A percentile compares a stretch with the other conserved stretches of the same genome.
Evolutionary conservation across 1,284 basidiomycete genomes (phyloP).

Genomic region (Apiotrichum veenhuisii): DNA sequence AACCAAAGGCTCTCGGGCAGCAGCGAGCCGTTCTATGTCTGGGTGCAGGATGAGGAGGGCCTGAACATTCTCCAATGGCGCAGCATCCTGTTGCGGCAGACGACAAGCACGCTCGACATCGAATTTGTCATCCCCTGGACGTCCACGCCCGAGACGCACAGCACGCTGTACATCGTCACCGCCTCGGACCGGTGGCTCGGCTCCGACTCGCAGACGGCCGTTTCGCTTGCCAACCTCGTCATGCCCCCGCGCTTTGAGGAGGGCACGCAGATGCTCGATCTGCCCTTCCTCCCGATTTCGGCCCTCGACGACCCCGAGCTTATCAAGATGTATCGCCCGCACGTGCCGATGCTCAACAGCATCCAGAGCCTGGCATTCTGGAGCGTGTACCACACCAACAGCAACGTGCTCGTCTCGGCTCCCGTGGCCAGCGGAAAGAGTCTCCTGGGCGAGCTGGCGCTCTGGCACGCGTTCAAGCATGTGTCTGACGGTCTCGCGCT

Average conservation of each 20-base stretch:
- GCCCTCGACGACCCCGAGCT: constrained; percentile 56
- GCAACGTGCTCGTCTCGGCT: constrained; percentile 74
- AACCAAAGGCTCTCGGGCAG: constrained; percentile 69
- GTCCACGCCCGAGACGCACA: constrained; percentile 56
- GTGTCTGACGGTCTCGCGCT: constrained; percentile 36
- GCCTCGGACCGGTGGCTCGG: constrained; percentile 94
- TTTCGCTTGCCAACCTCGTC: constrained; percentile 65
- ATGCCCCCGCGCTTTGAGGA: constrained; percentile 69
- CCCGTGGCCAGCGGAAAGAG: constrained; percentile 82
- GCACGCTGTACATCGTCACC: constrained; percentile 74
- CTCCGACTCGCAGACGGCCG: constrained; percentile 68
- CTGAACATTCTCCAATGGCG: constrained; percentile 77
- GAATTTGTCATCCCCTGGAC: constrained; percentile 78
- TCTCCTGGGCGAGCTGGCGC: constrained; percentile 63
- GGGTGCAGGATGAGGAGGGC: constrained; percentile 85
- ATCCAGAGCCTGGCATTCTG: constrained; percentile 91
- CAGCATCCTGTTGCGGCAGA: constrained; percentile 66
- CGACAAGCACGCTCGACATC: constrained; percentile 60
- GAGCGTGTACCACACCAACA: constrained; percentile 67
- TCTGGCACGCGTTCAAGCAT: constrained; percentile 57
- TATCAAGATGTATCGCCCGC: constrained; percentile 53
- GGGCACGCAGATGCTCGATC: constrained; percentile 68
- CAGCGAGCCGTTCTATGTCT: constrained; percentile 88
- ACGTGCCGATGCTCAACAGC: constrained; percentile 65
- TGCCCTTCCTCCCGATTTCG: constrained; percentile 70